phyloP scores from a whole-genome alignment of 1,139 yeast species.

The Ogataea hybrid region DNA sequence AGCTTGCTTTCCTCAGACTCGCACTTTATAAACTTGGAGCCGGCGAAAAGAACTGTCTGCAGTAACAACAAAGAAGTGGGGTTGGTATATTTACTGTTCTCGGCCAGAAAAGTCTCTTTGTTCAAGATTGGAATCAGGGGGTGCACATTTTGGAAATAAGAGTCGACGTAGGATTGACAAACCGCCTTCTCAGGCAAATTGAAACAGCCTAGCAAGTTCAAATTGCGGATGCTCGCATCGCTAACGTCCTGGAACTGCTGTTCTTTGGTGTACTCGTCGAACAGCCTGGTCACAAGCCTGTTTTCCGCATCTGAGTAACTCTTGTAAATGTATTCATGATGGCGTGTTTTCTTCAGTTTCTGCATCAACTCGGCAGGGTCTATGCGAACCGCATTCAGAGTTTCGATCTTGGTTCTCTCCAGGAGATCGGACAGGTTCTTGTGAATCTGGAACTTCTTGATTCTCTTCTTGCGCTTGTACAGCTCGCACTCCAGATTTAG shows the following conservation, averaged over 20 bases:
- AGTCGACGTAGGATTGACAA: constrained; percentile 56
- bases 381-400: constrained; percentile 15
- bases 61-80: constrained; percentile 14
- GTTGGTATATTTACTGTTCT: constrained; percentile 6
- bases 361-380: constrained; percentile 13
- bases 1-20: constrained; percentile 4
- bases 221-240: constrained; percentile 62
- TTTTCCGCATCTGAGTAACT: constrained; percentile 3
- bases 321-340: constrained; percentile 1
- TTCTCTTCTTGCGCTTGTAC: constrained; percentile 17
- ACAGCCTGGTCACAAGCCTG: constrained; percentile 4
- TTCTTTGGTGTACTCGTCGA: constrained; percentile 21
- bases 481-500: constrained; percentile 13
- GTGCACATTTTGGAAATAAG: constrained; percentile 62
- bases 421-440: constrained; percentile 15
- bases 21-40: constrained; percentile 10
- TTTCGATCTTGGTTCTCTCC: constrained; percentile 18
- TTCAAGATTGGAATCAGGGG: constrained; percentile 59
- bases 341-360: background rate
- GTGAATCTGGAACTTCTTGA: constrained; percentile 20
- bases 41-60: constrained; percentile 14
- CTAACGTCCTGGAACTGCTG: constrained; percentile 41
- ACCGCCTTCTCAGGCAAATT: constrained; percentile 59
- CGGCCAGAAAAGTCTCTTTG: constrained; percentile 8
- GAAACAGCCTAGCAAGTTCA: constrained; percentile 68